Conservation (phyloP, 805 yeast genomes). For the Priceomyces carsonii region DNA sequence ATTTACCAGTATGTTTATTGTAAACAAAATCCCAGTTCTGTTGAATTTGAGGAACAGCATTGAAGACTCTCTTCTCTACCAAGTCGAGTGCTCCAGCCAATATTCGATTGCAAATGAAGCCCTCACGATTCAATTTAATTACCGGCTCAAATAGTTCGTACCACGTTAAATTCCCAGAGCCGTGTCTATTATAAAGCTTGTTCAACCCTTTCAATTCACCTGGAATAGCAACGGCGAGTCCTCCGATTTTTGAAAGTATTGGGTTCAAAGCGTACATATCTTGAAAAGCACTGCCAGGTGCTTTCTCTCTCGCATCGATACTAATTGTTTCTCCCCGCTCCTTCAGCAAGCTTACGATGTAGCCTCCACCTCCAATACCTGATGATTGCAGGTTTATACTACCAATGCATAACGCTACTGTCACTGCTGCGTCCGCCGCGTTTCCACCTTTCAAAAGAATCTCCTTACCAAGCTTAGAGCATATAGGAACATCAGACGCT, state of each 20-base stretch:
- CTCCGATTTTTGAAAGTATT: slow-evolving; percentile 66
- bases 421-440: slow-evolving; percentile 93
- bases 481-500: slow-evolving; percentile 61
- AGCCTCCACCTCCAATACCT: slow-evolving; percentile 94
- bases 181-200: slow-evolving; percentile 56
- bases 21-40: slow-evolving; percentile 61
- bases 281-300: slow-evolving; percentile 63
- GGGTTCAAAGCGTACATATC: slow-evolving; percentile 62
- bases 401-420: slow-evolving; percentile 88
- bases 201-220: slow-evolving; percentile 90
- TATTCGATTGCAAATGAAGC: slow-evolving; percentile 48
- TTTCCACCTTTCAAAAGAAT: slow-evolving; percentile 62
- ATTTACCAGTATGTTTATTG: slow-evolving; percentile 18
- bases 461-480: slow-evolving; percentile 62
- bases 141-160: slow-evolving; percentile 73
- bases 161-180: slow-evolving; percentile 77
- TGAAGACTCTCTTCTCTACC: slow-evolving; percentile 25
- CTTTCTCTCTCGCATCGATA: slow-evolving; percentile 87
- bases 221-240: slow-evolving; percentile 85
- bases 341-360: slow-evolving; percentile 42
- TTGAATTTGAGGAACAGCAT: slow-evolving; percentile 24
- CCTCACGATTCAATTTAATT: slow-evolving; percentile 58
- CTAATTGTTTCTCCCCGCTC: slow-evolving; percentile 49
- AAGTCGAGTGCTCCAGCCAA: slow-evolving; percentile 36
- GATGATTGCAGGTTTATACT: slow-evolving; percentile 77